Conservation (phyloP, 805 yeast genomes). For the Candida ficus region DNA sequence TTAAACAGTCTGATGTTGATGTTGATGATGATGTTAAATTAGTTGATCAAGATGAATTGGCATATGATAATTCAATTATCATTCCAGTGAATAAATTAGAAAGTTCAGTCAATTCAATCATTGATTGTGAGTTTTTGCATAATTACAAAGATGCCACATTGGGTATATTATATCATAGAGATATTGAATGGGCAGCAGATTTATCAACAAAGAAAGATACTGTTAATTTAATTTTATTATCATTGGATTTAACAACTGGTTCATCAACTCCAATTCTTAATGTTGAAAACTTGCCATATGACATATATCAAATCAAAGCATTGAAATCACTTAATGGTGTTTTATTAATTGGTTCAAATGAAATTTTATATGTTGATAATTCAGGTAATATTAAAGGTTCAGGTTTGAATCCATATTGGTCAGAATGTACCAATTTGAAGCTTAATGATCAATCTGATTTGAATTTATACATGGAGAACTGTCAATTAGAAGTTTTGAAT, state of each 20-base stretch:
- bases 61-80: slow-evolving; percentile 42
- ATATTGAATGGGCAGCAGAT: slow-evolving; percentile 75
- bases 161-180: slow-evolving; percentile 56
- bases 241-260: slow-evolving; percentile 51
- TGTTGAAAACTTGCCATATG: slow-evolving; percentile 67
- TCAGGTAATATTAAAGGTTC: slow-evolving; percentile 63
- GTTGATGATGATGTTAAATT: slow-evolving; percentile 32
- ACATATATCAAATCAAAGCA: slow-evolving; percentile 59
- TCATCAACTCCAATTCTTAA: slow-evolving; percentile 64
- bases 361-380: slow-evolving; percentile 72
- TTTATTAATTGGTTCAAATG: slow-evolving; percentile 68
- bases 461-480: slow-evolving; percentile 51
- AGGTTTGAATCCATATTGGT: slow-evolving; percentile 53
- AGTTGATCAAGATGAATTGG: slow-evolving; percentile 5
- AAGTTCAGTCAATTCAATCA: slow-evolving; percentile 51
- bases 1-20: slow-evolving; percentile 39
- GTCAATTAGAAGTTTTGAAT: slow-evolving; percentile 32
- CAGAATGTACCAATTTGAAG: slow-evolving; percentile 34
- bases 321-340: slow-evolving; percentile 65
- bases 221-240: slow-evolving; percentile 53
- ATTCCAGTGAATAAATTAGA: slow-evolving; percentile 54
- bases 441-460: slow-evolving; percentile 44
- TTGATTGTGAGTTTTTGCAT: slow-evolving; percentile 66
- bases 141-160: slow-evolving; percentile 81
- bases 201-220: slow-evolving; percentile 59